Evolutionary conservation across 176 grass and related monocot species (phyloP).

Genomic region (Carex parvula): DNA sequence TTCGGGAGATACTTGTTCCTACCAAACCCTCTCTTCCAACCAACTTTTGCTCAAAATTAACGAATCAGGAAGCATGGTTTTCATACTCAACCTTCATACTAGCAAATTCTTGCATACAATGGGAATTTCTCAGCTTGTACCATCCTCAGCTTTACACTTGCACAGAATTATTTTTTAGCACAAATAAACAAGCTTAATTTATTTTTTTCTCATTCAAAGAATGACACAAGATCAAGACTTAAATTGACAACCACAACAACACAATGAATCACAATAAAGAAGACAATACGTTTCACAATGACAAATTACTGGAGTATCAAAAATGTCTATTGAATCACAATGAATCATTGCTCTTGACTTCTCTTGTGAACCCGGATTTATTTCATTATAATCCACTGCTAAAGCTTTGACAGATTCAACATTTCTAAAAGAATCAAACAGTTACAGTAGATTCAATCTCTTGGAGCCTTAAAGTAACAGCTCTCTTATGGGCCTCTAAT

Average conservation of each 20-base stretch:
- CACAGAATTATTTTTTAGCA: too few species aligned
- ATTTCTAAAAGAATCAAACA: conserved; percentile 30
- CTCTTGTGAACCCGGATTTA: not conserved
- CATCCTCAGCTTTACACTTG: too few species aligned
- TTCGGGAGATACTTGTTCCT: too few species aligned
- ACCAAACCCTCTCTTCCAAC: too few species aligned
- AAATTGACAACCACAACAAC: not conserved
- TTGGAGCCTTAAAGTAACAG: conserved; percentile 80
- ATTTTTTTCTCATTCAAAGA: too few species aligned
- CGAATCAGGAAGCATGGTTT: too few species aligned
- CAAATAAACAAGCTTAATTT: too few species aligned
- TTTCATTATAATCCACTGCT: not conserved
- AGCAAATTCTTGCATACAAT: too few species aligned
- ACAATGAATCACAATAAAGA: not conserved
- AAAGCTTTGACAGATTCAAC: conserved; percentile 11
- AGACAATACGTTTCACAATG: not conserved
- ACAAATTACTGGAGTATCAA: not conserved
- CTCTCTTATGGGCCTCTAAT: conserved; percentile 87
- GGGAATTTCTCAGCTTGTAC: too few species aligned
- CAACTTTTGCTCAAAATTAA: too few species aligned
- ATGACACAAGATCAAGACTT: too few species aligned
- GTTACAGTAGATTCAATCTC: conserved; percentile 48
- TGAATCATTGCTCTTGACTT: not conserved
- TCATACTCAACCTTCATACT: too few species aligned
- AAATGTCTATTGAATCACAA: not conserved